Evolutionary conservation across 2,329 filamentous ascomycete species (phyloP).

Genomic region (Chaetomiaceae sp.): DNA sequence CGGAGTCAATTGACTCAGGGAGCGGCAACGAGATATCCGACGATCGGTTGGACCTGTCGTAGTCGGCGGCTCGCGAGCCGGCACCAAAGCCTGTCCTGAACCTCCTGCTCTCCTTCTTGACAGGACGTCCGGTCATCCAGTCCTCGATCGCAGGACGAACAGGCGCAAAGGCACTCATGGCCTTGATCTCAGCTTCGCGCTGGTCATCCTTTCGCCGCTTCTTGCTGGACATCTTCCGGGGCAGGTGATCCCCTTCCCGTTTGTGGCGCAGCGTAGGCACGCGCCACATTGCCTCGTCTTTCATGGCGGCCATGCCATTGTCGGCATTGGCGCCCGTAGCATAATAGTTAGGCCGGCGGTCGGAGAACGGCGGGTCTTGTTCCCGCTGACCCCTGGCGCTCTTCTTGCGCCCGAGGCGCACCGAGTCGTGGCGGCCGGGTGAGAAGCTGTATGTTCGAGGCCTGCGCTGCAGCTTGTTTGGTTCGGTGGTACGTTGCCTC

Average conservation of each 20-base stretch:
- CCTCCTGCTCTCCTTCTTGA: constrained; percentile 60
- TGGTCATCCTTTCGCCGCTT: constrained; percentile 71
- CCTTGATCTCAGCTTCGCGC: constrained; percentile 81
- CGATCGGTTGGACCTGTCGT: constrained; percentile 46
- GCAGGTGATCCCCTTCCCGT: constrained; percentile 50
- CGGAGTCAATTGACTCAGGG: constrained; percentile 68
- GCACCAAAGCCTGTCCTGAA: constrained; percentile 47
- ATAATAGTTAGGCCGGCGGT: constrained; percentile 15
- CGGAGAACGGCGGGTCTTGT: constrained; percentile 26
- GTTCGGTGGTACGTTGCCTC: constrained; percentile 40
- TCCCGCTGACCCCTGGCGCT: constrained; percentile 24
- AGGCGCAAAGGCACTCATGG: constrained; percentile 68
- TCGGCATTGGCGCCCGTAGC: constrained; percentile 2
- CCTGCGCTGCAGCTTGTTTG: constrained; percentile 44
- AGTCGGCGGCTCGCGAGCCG: constrained; percentile 31
- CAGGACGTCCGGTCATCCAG: constrained; percentile 52
- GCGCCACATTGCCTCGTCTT: constrained; percentile 31
- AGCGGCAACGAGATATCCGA: constrained; percentile 72
- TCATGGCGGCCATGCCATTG: constrained; percentile 13
- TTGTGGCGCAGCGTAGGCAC: constrained; percentile 55
- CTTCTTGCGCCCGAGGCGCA: constrained; percentile 35
- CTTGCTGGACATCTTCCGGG: constrained; percentile 69
- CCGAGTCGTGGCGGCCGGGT: constrained; percentile 50
- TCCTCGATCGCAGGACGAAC: constrained; percentile 55
- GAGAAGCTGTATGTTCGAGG: constrained; percentile 56